Evolutionary conservation across 2,329 filamentous ascomycete species (phyloP).

Genomic region (Verticillium albo-atrum): DNA sequence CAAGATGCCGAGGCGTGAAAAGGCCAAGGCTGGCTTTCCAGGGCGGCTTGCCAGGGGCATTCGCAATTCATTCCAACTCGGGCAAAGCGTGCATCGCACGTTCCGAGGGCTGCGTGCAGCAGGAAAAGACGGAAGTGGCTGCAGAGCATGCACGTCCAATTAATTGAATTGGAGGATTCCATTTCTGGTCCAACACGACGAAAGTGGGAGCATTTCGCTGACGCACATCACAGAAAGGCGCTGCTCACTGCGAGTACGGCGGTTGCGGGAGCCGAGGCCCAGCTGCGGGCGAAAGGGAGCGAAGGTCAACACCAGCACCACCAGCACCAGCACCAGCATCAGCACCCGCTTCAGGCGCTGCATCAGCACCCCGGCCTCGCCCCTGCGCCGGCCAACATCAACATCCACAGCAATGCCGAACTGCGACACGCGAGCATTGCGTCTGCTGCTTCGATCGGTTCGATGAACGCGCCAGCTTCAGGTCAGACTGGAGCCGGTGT

Average conservation of each 20-base stretch:
- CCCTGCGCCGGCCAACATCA: conserved; percentile 9
- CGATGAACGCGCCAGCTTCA: conserved; percentile 4
- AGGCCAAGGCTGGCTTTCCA: neutral
- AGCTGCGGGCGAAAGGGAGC: conserved; percentile 33
- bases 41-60: neutral
- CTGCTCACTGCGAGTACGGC: conserved; percentile 32
- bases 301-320: neutral
- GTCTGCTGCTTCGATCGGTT: conserved; percentile 19
- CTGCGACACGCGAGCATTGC: conserved; percentile 30
- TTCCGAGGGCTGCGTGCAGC: neutral
- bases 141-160: neutral
- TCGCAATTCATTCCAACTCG: neutral
- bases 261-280: conserved; percentile 37
- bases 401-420: conserved; percentile 31
- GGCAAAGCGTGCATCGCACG: neutral
- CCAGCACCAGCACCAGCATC: conserved; percentile 17
- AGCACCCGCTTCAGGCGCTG: conserved; percentile 18
- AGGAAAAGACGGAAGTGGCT: neutral
- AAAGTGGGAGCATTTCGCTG: neutral
- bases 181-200: neutral
- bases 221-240: conserved; percentile 33
- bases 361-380: conserved; percentile 10
- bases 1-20: neutral
- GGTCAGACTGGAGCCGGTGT: neutral
- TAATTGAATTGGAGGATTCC: neutral